These are phyloP conservation scores for Tylopilus plumbeoviolaceoides DNA, from an alignment of 768 basidiomycete species.

Conservation along the genomic window DNA sequence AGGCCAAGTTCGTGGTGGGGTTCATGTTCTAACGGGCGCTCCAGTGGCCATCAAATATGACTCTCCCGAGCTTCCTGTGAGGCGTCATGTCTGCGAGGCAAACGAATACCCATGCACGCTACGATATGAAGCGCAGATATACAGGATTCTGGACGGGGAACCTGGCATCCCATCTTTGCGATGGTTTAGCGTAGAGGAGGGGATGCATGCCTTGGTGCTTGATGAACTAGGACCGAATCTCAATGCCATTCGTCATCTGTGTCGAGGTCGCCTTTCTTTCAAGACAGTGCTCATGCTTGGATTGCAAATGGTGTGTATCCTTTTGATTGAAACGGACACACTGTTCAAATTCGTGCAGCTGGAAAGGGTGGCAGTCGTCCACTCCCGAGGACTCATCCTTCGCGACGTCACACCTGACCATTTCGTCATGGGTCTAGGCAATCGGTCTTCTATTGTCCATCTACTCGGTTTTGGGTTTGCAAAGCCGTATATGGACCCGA, in stretches of 20 bases:
- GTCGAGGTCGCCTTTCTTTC: background rate
- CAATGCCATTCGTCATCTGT: background rate
- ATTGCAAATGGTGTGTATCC: background rate
- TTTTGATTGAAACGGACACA: background rate
- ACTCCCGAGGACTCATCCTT: background rate
- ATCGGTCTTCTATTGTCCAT: background rate
- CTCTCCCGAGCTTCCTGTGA: background rate
- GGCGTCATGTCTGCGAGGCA: background rate
- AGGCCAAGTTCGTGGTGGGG: background rate
- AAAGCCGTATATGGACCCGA: background rate
- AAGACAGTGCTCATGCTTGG: no score
- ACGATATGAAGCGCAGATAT: background rate
- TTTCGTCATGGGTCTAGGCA: no score
- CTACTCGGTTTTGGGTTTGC: background rate
- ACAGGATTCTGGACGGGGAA: background rate
- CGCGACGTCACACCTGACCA: no score
- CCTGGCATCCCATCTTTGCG: background rate
- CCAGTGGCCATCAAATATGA: background rate
- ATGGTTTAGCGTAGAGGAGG: background rate
- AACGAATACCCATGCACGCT: background rate
- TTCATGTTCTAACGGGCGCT: background rate
- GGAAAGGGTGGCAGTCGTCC: background rate
- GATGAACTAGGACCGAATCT: background rate
- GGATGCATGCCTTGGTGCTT: background rate
- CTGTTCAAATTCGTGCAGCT: background rate